phyloP scores from a whole-genome alignment of 805 yeast species.

The Pichia exigua region DNA sequence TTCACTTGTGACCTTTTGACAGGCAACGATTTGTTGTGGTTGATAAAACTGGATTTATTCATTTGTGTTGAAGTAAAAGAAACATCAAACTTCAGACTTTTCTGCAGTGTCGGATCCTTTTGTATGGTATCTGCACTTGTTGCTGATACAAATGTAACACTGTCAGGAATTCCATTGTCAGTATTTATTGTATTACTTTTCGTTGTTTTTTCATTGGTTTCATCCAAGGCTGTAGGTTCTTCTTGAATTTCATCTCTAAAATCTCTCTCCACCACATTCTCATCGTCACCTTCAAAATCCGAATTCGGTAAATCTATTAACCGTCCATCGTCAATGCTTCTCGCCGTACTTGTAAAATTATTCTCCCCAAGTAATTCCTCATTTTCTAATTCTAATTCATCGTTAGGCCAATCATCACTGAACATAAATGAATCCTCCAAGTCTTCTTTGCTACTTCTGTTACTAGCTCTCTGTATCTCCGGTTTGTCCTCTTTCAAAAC shows the following conservation, averaged over 20 bases:
- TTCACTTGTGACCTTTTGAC: constrained; percentile 34
- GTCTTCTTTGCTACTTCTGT: constrained; percentile 8
- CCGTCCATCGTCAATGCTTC: neutral
- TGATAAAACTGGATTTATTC: constrained; percentile 43
- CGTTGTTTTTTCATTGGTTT: too few species aligned
- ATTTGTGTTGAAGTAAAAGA: constrained; percentile 49
- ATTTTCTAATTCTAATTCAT: neutral
- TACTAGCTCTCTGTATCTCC: neutral
- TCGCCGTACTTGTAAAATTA: neutral
- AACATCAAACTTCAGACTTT: constrained; percentile 43
- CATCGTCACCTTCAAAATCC: constrained; percentile 23
- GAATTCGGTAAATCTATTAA: constrained; percentile 16
- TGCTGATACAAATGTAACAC: constrained; percentile 49
- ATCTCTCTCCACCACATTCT: neutral
- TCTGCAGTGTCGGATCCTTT: constrained; percentile 32
- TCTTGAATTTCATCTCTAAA: neutral
- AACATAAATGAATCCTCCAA: constrained; percentile 46
- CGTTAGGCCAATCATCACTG: constrained; percentile 37
- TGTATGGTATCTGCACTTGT: constrained; percentile 53
- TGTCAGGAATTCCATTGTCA: constrained; percentile 18
- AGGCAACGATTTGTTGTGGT: constrained; percentile 62
- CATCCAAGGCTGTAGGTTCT: neutral
- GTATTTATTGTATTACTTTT: constrained; percentile 8
- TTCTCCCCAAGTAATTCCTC: neutral
- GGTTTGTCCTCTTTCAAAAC: neutral